Percentiles rank a stretch among this genome's conserved stretches.
Conservation (phyloP, 805 yeast genomes). For the Barnettozyma wickerhamii region DNA sequence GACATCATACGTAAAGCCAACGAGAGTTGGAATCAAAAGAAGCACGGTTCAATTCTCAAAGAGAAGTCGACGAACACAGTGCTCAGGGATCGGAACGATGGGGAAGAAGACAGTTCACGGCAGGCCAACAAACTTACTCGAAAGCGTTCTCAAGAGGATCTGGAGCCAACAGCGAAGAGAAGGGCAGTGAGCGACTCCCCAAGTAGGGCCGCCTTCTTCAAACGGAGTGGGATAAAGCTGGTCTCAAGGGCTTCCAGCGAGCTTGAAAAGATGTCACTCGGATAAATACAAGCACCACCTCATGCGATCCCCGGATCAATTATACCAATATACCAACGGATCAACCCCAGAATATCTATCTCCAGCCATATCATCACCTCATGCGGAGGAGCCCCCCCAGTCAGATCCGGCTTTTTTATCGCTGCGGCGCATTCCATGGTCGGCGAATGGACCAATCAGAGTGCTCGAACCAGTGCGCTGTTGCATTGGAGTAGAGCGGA, state of each 20-base stretch:
- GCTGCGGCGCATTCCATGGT: too few species aligned
- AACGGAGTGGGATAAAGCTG: constrained; percentile 19
- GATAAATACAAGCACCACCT: too few species aligned
- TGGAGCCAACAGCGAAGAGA: constrained; percentile 15
- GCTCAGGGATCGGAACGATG: neutral
- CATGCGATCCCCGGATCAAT: too few species aligned
- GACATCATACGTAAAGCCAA: constrained; percentile 27
- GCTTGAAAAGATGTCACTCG: constrained; percentile 21
- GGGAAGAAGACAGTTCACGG: neutral
- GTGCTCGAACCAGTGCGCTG: neutral
- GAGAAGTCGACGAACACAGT: constrained; percentile 7
- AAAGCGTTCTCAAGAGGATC: constrained; percentile 18
- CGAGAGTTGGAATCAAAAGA: constrained; percentile 26
- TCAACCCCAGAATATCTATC: too few species aligned
- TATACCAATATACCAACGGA: too few species aligned
- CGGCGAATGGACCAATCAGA: too few species aligned
- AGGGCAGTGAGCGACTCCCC: constrained; percentile 28
- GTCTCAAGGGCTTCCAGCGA: constrained; percentile 22
- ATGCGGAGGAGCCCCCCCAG: too few species aligned
- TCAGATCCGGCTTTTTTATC: too few species aligned
- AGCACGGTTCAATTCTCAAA: constrained; percentile 4
- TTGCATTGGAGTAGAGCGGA: too few species aligned
- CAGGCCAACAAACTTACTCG: constrained; percentile 11
- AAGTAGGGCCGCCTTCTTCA: constrained; percentile 15
- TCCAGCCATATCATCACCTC: too few species aligned